phyloP scores from a whole-genome alignment of 495 filamentous ascomycete species.

The Aspergillus ellipticus region DNA sequence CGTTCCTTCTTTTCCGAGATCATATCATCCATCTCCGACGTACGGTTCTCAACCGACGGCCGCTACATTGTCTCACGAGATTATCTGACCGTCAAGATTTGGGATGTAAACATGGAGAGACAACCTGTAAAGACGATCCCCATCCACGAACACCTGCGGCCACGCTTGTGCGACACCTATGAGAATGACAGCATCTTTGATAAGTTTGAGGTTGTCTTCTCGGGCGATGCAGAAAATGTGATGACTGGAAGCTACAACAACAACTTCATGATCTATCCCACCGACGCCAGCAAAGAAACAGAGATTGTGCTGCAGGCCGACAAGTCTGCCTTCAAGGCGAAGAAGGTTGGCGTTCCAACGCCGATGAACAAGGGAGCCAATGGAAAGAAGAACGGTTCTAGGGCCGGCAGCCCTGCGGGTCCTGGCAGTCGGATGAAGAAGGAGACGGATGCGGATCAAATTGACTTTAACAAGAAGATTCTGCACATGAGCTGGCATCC shows the following conservation, averaged over 20 bases:
- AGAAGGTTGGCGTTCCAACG: constrained; percentile 97
- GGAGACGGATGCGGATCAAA: constrained; percentile 98
- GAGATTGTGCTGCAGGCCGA: constrained; percentile 97
- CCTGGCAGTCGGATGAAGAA: constrained; percentile 95
- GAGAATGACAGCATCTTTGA: constrained; percentile 99
- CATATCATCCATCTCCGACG: constrained; percentile 98
- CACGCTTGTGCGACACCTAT: constrained; percentile 94
- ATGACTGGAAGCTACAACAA: constrained; percentile 99
- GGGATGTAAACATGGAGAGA: constrained; percentile 98
- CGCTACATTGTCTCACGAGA: constrained; percentile 96
- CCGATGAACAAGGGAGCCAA: constrained; percentile 83
- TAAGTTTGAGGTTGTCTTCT: constrained; percentile 99
- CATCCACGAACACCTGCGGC: constrained; percentile 94
- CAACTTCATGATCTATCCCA: constrained; percentile 99
- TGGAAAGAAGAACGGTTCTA: constrained; percentile 77
- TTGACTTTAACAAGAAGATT: constrained; percentile 99
- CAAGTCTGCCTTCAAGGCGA: constrained; percentile 98
- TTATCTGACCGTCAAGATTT: constrained; percentile 98
- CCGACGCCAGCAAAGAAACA: constrained; percentile 89
- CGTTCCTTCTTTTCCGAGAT: constrained; percentile 99
- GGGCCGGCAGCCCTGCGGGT: constrained; percentile 86
- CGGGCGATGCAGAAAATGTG: constrained; percentile 95
- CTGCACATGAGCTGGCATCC: constrained; percentile 99
- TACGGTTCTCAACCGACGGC: constrained; percentile 93
- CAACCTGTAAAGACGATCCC: constrained; percentile 97